Evolutionary conservation across 2,329 filamentous ascomycete species (phyloP).

Genomic region (Penicillium thymicola): DNA sequence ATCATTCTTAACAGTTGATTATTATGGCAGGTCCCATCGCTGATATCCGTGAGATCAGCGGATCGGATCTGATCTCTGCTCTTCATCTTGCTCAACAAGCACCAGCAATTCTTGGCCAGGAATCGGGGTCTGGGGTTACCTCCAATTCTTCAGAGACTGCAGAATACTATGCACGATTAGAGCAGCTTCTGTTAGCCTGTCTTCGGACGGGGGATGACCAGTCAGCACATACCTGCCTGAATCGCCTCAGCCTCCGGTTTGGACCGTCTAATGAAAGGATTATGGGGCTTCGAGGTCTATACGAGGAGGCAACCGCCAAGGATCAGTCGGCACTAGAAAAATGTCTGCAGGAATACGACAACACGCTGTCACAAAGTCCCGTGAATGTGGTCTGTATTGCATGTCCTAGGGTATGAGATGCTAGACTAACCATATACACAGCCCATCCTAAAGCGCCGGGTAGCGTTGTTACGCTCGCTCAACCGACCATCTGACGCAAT

Average conservation of each 20-base stretch:
- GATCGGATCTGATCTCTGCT: slow-evolving; percentile 47
- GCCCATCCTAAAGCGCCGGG: slow-evolving; percentile 80
- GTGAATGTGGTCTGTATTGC: slow-evolving; percentile 68
- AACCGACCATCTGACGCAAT: slow-evolving; percentile 70
- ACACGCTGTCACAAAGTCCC: slow-evolving; percentile 67
- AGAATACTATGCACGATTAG: slow-evolving; percentile 79
- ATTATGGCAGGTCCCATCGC: slow-evolving; percentile 16
- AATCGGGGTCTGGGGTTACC: slow-evolving; percentile 49
- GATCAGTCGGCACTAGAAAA: slow-evolving; percentile 63
- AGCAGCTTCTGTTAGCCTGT: slow-evolving; percentile 81
- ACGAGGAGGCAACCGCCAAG: slow-evolving; percentile 76
- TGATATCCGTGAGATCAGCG: slow-evolving; percentile 20
- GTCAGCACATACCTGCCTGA: slow-evolving; percentile 71
- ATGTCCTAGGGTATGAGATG: not conserved
- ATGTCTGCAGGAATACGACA: slow-evolving; percentile 74
- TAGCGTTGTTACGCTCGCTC: slow-evolving; percentile 74
- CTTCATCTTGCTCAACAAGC: slow-evolving; percentile 45
- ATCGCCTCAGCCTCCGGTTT: slow-evolving; percentile 74
- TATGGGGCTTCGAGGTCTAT: slow-evolving; percentile 75
- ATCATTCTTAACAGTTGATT: not conserved
- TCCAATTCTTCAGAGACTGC: slow-evolving; percentile 63
- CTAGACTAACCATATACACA: slow-evolving; percentile 42
- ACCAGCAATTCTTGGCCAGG: slow-evolving; percentile 37
- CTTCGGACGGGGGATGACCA: slow-evolving; percentile 79
- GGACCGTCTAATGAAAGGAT: slow-evolving; percentile 80